Percentiles rank a stretch among this genome's conserved stretches.
phyloP scores from a whole-genome alignment of 257 asterid species.

The Leptodermis oblonga region DNA sequence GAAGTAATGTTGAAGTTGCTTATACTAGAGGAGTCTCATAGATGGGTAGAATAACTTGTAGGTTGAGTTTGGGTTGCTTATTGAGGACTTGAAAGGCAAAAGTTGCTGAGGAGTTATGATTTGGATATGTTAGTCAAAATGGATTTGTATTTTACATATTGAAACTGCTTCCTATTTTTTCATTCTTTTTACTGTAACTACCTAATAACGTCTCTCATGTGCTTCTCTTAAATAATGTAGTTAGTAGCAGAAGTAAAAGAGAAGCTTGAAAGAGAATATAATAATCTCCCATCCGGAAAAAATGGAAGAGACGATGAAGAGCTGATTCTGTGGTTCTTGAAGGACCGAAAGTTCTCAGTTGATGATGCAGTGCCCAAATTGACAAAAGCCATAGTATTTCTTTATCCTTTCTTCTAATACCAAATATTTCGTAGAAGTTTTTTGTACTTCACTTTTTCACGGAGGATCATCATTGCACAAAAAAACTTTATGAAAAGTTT shows the following conservation, averaged over 20 bases:
- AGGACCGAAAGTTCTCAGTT: constrained; percentile 73
- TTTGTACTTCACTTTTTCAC: not conserved
- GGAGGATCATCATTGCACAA: not conserved
- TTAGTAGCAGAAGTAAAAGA: constrained; percentile 72
- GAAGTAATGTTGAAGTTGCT: not conserved
- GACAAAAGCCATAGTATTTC: constrained; percentile 77
- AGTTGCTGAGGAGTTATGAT: not conserved
- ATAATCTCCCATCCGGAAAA: constrained; percentile 73
- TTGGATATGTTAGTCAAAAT: not conserved
- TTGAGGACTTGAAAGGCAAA: not conserved
- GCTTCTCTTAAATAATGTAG: constrained; percentile 35
- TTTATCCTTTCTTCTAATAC: not conserved
- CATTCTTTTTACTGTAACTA: not conserved
- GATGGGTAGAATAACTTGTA: not conserved
- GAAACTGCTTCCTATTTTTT: not conserved
- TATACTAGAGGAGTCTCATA: constrained; percentile 1
- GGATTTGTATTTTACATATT: not conserved
- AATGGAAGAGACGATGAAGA: constrained; percentile 92
- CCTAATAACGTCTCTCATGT: not conserved
- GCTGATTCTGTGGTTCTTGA: constrained; percentile 87
- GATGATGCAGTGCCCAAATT: constrained; percentile 69
- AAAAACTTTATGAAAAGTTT: not conserved
- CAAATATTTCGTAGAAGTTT: constrained; percentile 2
- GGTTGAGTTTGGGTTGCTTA: not conserved
- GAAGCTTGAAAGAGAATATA: constrained; percentile 63